Evolutionary conservation across 2,329 filamentous ascomycete genomes (phyloP), one percentile per base, ranked within the genome.

Genomic region (Pestalotiopsis fici): DNA sequence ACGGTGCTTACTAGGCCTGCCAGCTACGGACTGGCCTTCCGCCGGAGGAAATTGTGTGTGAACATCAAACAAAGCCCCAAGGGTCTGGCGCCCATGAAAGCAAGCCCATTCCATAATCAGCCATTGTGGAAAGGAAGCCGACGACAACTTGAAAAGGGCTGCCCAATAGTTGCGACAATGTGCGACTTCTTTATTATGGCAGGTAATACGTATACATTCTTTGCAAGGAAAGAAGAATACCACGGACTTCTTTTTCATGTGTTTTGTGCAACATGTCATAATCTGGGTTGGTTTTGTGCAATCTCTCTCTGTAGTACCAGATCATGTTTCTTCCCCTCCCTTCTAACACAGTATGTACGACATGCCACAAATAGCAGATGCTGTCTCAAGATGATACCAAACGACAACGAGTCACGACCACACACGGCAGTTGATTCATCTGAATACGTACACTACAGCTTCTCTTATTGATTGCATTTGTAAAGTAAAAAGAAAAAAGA

Each of bases 351-450:
- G 6, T 35, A 35, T 35, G 43, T 50, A 50, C 43, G 43, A 50
- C 43, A 50, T 50, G 43, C 43, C 43, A 50, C 43, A 50, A 50
- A 50, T 50, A 50, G 43, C 43, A 50, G 43, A 50, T 50, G 31
- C 25, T 62, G 59, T 62, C 59, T 62, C 59, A 62, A 62, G 59
- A 23, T 62, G 59, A 62, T 47, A 62, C 59, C n/a, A 37, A 62
- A 37, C 59, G 27, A 47, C 59, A 47, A 47, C 59, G 59, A 62
- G 59, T 62, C 59, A 62, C 59, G 23, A 57, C n/a, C 59, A 23
- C 31, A 50, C n/a, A 18, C 59, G 59, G 59, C 59, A 62, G 59
- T 62, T 62, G 59, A 31, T 35, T 23, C 23, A 35, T 6, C 31
- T 35, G 31, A 35, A 18, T 50, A 21, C n/a, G 9, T 50, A 18